Base-by-base conservation (phyloP, 306 rosid species). In the Ochetophila trinervis region DNA sequence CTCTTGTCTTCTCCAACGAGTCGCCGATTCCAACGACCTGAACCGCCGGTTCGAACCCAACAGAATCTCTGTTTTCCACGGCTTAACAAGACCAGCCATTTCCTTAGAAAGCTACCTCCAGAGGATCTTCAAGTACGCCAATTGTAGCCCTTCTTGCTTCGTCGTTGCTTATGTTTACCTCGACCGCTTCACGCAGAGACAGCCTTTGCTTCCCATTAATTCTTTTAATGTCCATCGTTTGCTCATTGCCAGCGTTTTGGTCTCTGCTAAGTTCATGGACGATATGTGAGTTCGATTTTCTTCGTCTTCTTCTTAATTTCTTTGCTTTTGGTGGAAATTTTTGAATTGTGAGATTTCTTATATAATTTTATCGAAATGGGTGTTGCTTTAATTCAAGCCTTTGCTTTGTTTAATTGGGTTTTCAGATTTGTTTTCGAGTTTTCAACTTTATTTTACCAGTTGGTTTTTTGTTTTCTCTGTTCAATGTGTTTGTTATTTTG, bases 211-310 rank as follows among this genome's bases (percentile, higher is more conserved):
- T 73, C 90, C 90, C 0, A 85, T 91, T 75, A 83, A 86, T 57
- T 76, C 95, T 40, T 85, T 86, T 82, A 91, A 87, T 58, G 95
- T 91, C 14, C 97, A 91, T 71, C 78, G 97, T 22, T 69, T 91
- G 32, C 88, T 91, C 68, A 85, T 91, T 22, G 83, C 97, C 50
- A 91, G 97, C 23, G 95, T 91, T 64, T 73, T 91, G 89, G 75
- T 84, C 13, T 84, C 97, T 67, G 95, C 95, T 2, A 91, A 91
- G 79, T 88, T 91, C 91, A 86, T 91, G 97, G 97, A 91, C 68
- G 97, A 91, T 77, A 35, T 80, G 97, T 91, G 67, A 84, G 87
- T 67, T 20, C 49, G 4, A 9, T 14, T 12, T 53, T 27, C 32
- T 8, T 42, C 27, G 3, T 5, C 7, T 11, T 4, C 44, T 5